Percentiles rank a stretch among this genome's conserved stretches.
phyloP scores from a whole-genome alignment of 208 protist species.

The Leishmania arabica region DNA sequence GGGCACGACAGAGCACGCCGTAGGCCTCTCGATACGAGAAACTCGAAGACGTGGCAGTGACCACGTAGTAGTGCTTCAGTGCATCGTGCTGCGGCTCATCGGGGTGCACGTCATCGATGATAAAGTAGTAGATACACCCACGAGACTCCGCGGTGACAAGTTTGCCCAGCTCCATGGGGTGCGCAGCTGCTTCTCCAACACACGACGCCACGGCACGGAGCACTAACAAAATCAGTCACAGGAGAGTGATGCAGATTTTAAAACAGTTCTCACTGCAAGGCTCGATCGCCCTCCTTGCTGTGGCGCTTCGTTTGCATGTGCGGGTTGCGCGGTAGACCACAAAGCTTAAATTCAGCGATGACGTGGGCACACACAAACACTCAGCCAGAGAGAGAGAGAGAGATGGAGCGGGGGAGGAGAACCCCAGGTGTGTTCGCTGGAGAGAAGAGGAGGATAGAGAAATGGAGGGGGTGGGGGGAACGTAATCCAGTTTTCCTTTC shows the following conservation, averaged over 20 bases:
- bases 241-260: background rate
- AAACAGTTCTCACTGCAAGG: background rate
- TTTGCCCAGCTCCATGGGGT: slow-evolving; percentile 50
- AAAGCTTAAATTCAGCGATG: background rate
- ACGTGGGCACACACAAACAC: background rate
- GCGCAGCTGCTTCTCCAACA: background rate
- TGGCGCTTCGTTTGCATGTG: background rate
- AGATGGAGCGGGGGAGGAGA: background rate
- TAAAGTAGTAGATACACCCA: slow-evolving; percentile 68
- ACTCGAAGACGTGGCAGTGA: slow-evolving; percentile 16
- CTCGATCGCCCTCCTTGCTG: no score
- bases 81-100: slow-evolving; percentile 42
- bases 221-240: no score
- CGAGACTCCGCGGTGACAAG: slow-evolving; percentile 29
- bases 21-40: slow-evolving; percentile 54
- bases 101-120: slow-evolving; percentile 52
- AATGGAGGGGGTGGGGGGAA: background rate
- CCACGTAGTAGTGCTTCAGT: slow-evolving; percentile 59
- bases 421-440: background rate
- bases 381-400: background rate
- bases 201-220: background rate
- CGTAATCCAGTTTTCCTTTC: background rate
- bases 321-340: background rate
- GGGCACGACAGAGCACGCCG: slow-evolving; percentile 50
- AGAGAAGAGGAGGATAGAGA: background rate